These are phyloP conservation scores for Dendrocalamus latiflorus DNA, from an alignment of 202 grass and related monocot genomes.

Conservation along the genomic window DNA sequence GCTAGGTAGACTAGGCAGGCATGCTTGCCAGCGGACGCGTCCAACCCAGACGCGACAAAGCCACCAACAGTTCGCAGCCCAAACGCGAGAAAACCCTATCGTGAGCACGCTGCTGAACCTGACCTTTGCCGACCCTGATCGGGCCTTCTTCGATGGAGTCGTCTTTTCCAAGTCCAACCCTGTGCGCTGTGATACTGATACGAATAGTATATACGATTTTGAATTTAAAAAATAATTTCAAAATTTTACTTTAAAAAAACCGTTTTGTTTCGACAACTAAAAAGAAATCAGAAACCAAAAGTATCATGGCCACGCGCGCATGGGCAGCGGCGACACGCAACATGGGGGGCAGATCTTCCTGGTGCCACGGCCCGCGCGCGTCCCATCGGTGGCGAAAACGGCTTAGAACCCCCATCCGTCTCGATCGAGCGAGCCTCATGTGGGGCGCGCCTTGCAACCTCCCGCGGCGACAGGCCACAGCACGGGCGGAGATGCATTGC, in stretches of 20 bases:
- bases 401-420: too few species aligned
- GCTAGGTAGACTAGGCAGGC: background rate
- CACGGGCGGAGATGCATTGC: background rate
- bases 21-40: background rate
- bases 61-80: background rate
- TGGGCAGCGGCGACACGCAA: background rate
- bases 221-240: too few species aligned
- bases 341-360: conserved; percentile 16
- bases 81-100: background rate
- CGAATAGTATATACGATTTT: too few species aligned
- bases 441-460: too few species aligned
- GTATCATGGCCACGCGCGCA: too few species aligned
- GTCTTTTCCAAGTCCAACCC: too few species aligned
- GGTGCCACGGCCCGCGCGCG: background rate
- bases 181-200: too few species aligned
- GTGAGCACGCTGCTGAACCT: background rate
- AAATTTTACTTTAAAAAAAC: too few species aligned
- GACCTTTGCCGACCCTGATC: background rate
- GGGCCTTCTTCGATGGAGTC: too few species aligned
- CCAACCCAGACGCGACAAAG: conserved; percentile 30
- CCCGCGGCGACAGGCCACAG: background rate
- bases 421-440: too few species aligned
- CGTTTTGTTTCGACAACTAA: too few species aligned
- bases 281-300: too few species aligned
- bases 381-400: background rate